Evolutionary conservation across 176 grass and related monocot genomes (phyloP).

Genomic region (Dactylis glomerata): DNA sequence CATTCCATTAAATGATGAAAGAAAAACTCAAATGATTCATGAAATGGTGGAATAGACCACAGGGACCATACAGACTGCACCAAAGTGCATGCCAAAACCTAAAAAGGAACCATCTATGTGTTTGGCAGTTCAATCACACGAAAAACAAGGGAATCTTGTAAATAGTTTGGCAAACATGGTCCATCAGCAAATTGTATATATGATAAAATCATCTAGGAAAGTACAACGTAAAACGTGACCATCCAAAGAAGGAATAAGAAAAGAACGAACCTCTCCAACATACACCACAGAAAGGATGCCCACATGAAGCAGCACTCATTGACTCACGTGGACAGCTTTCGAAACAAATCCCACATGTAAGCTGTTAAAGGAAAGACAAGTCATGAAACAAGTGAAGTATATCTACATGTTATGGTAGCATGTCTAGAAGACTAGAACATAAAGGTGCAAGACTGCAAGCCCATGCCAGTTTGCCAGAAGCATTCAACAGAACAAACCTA

Average conservation of each 20-base stretch:
- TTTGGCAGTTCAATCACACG: neutral
- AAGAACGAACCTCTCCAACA: slow-evolving; percentile 90
- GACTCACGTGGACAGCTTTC: slow-evolving; percentile 67
- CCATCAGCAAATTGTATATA: neutral
- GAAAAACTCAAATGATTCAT: neutral
- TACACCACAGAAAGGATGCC: slow-evolving; percentile 87
- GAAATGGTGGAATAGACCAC: slow-evolving; percentile 3
- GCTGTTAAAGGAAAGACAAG: slow-evolving; percentile 50
- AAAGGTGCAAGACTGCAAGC: neutral
- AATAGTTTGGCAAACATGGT: neutral
- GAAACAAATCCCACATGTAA: slow-evolving; percentile 98
- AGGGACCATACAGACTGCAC: neutral
- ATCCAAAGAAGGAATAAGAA: neutral
- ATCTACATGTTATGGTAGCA: neutral
- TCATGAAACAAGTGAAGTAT: slow-evolving; percentile 20
- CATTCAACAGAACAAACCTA: slow-evolving; percentile 10
- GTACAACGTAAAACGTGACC: neutral
- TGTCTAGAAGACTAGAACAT: slow-evolving; percentile 16
- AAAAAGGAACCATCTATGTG: neutral
- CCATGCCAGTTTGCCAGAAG: slow-evolving; percentile 7
- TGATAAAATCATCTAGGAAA: neutral
- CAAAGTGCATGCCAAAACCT: neutral
- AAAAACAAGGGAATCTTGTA: neutral
- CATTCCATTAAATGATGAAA: neutral
- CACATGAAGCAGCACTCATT: slow-evolving; percentile 77